Evolutionary conservation across 331 rosid genomes (phyloP).

Genomic region (Spiraea crenata): DNA sequence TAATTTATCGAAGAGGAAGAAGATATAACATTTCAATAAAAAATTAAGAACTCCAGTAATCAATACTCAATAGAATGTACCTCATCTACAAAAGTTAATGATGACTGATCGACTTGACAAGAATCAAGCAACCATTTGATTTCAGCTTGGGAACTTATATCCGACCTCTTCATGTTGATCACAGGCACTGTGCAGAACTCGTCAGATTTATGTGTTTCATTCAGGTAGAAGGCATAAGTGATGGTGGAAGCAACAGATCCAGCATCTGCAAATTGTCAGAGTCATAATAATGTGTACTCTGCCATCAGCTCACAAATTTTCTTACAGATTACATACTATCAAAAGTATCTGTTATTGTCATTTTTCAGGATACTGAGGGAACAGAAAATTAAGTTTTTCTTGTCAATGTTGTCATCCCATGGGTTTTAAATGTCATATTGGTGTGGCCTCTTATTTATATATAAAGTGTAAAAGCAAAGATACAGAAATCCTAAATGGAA

Average conservation of each 20-base stretch:
- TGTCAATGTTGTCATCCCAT: background rate
- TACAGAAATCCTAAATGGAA: background rate
- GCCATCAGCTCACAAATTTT: background rate
- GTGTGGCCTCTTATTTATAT: background rate
- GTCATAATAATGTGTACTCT: slow-evolving; percentile 5
- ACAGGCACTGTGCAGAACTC: slow-evolving; percentile 68
- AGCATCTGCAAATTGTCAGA: slow-evolving; percentile 48
- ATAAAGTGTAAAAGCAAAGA: background rate
- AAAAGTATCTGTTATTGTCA: too few species aligned
- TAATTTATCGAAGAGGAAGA: background rate
- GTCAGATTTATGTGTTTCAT: slow-evolving; percentile 42
- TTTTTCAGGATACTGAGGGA: background rate
- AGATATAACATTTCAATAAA: background rate
- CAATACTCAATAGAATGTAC: slow-evolving; percentile 26
- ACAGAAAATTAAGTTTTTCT: background rate
- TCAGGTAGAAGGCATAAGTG: slow-evolving; percentile 72
- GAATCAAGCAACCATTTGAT: slow-evolving; percentile 84
- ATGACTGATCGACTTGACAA: slow-evolving; percentile 68
- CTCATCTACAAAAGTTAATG: slow-evolving; percentile 78
- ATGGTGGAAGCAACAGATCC: slow-evolving; percentile 71
- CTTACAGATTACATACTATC: background rate
- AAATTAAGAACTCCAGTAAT: too few species aligned
- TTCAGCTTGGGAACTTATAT: slow-evolving; percentile 59
- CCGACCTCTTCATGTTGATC: slow-evolving; percentile 68
- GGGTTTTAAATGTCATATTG: background rate